Evolutionary conservation across 2,329 filamentous ascomycete species (phyloP), one percentile per base, ranked within the genome.

Genomic region (Leptodontidium sp.): DNA sequence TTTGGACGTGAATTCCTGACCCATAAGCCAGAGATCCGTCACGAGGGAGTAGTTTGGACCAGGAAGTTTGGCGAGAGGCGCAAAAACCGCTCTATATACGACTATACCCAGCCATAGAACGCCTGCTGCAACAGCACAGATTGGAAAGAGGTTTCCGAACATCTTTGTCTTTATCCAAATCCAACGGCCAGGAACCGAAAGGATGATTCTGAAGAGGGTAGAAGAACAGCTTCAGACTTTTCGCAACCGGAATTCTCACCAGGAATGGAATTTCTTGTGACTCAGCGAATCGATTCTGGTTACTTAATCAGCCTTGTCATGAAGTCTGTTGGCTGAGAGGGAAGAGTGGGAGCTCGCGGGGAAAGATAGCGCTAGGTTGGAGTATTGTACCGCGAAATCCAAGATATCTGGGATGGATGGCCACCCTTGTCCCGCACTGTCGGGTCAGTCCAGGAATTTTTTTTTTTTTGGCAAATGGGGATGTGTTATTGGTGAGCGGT

Each of bases 1-100:
- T 26, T 80, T 80, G 40, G 83, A 85, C 43, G 79, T 80, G 61
- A 90, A 82, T 76, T 90, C 88, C 64, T 89, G 69, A 21, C 65
- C 66, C 65, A 74, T 73, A 32, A 77, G 72, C 24, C 66, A 70
- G 11, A 75, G 26, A 43, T 67, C 64, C 43, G 73, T 73, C 29
- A 76, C 67, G 7, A 61, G 64, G 7, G 73, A 64, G 63, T 74
- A 69, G 32, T 49, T 68, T 57, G 76, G 75, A 1, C 76, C 75
- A 1, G 76, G 76, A 40, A 76, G 50, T 6, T 70, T 73, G 26
- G 73, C 58, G 14, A 76, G 52, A 1, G 75, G 73, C 50, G 74
- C 71, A 47, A 70, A 66, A 21, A 71, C n/a, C 24, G 57, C 43
- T 63, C 62, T 35, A 21, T 69, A 67, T 14, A 66, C 40, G 1